Conservation (phyloP, 2,329 filamentous ascomycete genomes). For the Xylariaceae sp. region DNA sequence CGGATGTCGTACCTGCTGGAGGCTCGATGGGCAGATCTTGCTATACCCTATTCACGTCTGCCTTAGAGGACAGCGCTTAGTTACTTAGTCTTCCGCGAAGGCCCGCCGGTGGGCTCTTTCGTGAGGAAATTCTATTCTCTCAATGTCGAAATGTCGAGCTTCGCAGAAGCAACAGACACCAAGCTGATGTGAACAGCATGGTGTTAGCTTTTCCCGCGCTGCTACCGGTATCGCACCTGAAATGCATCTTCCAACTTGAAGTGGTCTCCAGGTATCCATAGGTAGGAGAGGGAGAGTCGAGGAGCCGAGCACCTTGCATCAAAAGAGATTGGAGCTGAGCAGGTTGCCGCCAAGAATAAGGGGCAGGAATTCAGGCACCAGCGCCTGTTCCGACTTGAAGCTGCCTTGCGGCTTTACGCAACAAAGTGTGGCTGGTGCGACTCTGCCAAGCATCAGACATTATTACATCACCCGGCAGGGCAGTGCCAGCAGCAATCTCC, state of each 20-base stretch:
- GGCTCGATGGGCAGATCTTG: too few relatives aligned
- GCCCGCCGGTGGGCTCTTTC: not conserved
- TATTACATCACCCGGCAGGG: conserved; percentile 32
- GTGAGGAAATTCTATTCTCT: not conserved
- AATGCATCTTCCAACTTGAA: not conserved
- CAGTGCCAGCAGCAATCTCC: conserved; percentile 3
- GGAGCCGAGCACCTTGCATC: not conserved
- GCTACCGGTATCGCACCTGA: too few relatives aligned
- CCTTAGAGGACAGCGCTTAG: too few relatives aligned
- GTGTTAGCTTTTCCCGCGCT: too few relatives aligned
- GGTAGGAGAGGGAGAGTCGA: not conserved
- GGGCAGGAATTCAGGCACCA: too few relatives aligned
- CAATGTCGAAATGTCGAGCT: too few relatives aligned
- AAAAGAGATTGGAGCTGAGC: not conserved
- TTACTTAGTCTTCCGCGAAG: too few relatives aligned
- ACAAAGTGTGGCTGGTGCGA: conserved; percentile 26
- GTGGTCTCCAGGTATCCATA: not conserved
- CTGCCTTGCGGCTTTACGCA: conserved; percentile 20
- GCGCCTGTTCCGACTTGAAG: too few relatives aligned
- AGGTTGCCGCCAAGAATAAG: too few relatives aligned
- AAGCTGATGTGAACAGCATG: too few relatives aligned
- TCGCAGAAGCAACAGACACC: too few relatives aligned
- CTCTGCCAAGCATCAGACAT: conserved; percentile 8
- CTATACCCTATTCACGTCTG: too few relatives aligned
- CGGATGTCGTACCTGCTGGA: not conserved